Evolutionary conservation across 73 alveolate genomes (phyloP).

Genomic region (Tetrahymena thermophila): DNA sequence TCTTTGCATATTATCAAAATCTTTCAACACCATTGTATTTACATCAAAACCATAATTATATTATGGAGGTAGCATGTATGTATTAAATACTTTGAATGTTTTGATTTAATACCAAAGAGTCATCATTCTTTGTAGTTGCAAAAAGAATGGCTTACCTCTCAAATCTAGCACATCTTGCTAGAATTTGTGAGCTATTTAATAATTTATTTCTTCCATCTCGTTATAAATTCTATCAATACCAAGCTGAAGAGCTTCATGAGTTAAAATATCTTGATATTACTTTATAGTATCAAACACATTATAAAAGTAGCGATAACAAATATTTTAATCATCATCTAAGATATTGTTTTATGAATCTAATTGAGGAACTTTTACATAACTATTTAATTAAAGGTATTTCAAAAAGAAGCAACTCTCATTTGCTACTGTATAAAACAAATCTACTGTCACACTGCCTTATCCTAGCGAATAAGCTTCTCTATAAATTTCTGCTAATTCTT

Average conservation of each 20-base stretch:
- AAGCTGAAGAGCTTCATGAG: neutral
- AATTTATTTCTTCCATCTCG: neutral
- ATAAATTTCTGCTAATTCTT: slow-evolving; percentile 12
- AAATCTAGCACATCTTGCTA: neutral
- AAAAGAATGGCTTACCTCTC: neutral
- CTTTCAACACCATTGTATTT: neutral
- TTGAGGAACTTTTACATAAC: slow-evolving; percentile 9
- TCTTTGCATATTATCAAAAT: neutral
- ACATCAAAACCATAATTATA: neutral
- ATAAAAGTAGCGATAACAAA: neutral
- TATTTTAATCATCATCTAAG: neutral
- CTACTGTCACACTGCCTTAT: slow-evolving; percentile 37
- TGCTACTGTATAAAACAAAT: slow-evolving; percentile 33
- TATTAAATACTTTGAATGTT: neutral
- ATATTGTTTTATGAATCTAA: neutral
- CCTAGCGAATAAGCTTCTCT: slow-evolving; percentile 35
- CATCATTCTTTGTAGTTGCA: neutral
- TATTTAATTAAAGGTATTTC: slow-evolving; percentile 3
- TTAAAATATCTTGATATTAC: neutral
- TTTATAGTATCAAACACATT: neutral
- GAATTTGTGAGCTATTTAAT: neutral
- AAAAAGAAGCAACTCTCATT: slow-evolving; percentile 18
- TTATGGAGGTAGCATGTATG: neutral
- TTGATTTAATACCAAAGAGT: neutral
- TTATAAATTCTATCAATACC: neutral